Evolutionary conservation across 768 basidiomycete genomes (phyloP).

Genomic region (Daedalea quercina): DNA sequence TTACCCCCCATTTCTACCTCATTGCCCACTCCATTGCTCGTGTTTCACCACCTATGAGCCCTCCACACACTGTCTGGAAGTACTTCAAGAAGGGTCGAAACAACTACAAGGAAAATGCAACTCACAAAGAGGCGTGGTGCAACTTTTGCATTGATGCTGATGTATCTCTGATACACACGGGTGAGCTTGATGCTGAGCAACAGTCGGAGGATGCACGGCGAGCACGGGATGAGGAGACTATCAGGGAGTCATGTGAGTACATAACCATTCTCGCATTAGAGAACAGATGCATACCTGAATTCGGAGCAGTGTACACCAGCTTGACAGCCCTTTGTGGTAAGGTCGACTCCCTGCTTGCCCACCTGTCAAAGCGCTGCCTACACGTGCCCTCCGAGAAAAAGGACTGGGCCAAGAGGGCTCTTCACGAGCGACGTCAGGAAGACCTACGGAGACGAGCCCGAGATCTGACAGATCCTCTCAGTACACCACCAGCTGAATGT

Average conservation of each 20-base stretch:
- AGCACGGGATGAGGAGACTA: neutral
- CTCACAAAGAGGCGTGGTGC: neutral
- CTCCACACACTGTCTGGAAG: neutral
- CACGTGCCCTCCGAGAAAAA: neutral
- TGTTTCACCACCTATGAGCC: neutral
- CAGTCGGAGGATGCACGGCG: neutral
- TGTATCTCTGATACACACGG: neutral
- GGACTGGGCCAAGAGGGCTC: neutral
- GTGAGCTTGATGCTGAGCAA: neutral
- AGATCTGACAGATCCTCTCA: too few species aligned
- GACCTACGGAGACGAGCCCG: neutral
- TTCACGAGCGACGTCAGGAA: neutral
- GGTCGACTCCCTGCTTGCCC: too few species aligned
- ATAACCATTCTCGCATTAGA: too few species aligned
- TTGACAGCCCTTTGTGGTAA: too few species aligned
- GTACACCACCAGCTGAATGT: too few species aligned
- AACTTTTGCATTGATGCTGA: neutral
- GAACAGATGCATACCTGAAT: too few species aligned
- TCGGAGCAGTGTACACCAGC: too few species aligned
- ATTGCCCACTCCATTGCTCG: neutral
- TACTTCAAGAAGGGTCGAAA: neutral
- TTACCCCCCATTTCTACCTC: neutral
- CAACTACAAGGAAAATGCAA: neutral
- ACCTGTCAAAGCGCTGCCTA: neutral
- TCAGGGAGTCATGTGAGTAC: neutral